Base-by-base conservation (phyloP, 2,329 filamentous ascomycete species). In the Eurotiales sp. region DNA sequence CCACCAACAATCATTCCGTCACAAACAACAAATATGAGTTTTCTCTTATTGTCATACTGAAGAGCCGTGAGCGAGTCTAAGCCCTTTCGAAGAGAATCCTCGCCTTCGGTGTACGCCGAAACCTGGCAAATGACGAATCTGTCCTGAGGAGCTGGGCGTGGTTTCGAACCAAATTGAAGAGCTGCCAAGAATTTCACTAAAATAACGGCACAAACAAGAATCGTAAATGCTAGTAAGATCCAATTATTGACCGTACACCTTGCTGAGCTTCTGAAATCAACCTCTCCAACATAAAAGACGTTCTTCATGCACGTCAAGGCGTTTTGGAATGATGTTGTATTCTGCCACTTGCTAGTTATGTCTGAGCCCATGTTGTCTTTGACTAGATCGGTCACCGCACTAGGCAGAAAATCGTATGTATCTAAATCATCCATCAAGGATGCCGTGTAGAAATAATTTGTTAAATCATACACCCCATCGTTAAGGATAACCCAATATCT, bases 61-160 rank as follows among this genome's bases (percentile, higher is more conserved):
- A 99, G 80, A 11, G 91, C 90, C 14, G 93, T 96, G 53, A 97
- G 79, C 1, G 93, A 97, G 67, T 99, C 93, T 2, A 99, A 79
- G 47, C 90, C 92, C 66, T 96, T 95, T 50, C 93, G 81, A 8
- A 99, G 77, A 3, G 91, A 92, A 62, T 99, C 93, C 76, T 99
- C 93, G 61, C 90, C 93, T 76, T 99, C 93, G 0, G 93, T 99
- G 66, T 99, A 99, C 4, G 93, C 93, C 8, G 93, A 93, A 27
- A 99, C 90, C 70, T 96, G 90, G 71, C 93, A 97, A 59, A 99
- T 97, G 61, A 99, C 91, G 62, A 99, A 99, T 68, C 97, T 99
- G 71, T 99, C 93, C 70, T 97, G 93, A 32, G 90, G 87, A 5
- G 87, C 81, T 2, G 93, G 93, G 15, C 89, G 85, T 53, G 88